phyloP scores from a whole-genome alignment of 345 rosid genomes.

The Eutrema heterophyllum region DNA sequence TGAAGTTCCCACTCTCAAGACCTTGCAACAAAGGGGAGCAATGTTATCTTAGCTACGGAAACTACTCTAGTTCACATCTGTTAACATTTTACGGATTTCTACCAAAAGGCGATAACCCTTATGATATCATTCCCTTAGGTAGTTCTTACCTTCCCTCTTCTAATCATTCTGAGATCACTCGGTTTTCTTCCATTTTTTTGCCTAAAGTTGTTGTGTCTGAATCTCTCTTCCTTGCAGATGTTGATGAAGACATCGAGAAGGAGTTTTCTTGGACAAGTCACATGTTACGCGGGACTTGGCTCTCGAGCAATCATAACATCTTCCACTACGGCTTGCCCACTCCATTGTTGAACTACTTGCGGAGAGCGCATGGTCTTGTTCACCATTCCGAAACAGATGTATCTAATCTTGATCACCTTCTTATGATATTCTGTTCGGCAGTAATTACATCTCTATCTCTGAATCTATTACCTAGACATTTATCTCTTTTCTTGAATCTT shows the following conservation, averaged over 20 bases:
- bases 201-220: not conserved
- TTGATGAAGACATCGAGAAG: conserved; percentile 36
- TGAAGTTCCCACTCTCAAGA: conserved; percentile 77
- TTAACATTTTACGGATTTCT: conserved; percentile 83
- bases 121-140: conserved; percentile 87
- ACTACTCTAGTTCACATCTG: conserved; percentile 74
- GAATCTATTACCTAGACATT: not conserved
- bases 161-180: not conserved
- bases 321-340: conserved; percentile 83
- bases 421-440: not conserved
- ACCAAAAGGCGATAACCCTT: conserved; percentile 74
- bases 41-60: conserved; percentile 89
- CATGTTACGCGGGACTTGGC: conserved; percentile 96
- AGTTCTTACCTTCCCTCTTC: not conserved
- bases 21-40: conserved; percentile 69
- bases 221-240: conserved; percentile 44
- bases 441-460: not conserved
- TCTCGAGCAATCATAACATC: conserved; percentile 54
- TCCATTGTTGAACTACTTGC: conserved; percentile 59
- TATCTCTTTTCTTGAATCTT: not conserved
- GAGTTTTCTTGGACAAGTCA: conserved; percentile 50
- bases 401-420: not conserved
- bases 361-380: conserved; percentile 56
- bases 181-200: not conserved
- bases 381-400: conserved; percentile 29